Evolutionary conservation across 2,329 filamentous ascomycete genomes (phyloP).

Genomic region (Microdochium bolleyi): DNA sequence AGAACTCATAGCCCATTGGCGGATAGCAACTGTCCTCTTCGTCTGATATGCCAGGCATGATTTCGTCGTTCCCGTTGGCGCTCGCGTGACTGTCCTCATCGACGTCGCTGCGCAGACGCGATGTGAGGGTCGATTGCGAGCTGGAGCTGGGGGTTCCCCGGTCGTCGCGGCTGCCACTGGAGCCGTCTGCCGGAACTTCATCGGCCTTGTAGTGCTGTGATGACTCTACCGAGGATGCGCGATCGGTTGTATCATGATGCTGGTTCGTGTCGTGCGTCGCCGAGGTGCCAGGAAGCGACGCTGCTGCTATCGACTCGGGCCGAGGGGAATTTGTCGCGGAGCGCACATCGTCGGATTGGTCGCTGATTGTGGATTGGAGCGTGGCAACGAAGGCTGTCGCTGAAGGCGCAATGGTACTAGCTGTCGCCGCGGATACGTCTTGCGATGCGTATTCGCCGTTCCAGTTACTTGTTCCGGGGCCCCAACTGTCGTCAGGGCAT

Average conservation of each 20-base stretch:
- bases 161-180: neutral
- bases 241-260: neutral
- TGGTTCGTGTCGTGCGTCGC: neutral
- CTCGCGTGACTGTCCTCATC: neutral
- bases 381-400: neutral
- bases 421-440: neutral
- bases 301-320: neutral
- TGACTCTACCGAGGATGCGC: neutral
- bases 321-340: neutral
- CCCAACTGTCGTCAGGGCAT: slow-evolving; percentile 17
- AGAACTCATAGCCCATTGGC: slow-evolving; percentile 45
- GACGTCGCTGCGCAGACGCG: neutral
- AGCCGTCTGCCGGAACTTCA: neutral
- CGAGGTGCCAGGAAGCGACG: neutral
- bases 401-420: neutral
- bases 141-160: neutral
- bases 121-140: neutral
- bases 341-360: neutral
- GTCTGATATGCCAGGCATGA: slow-evolving; percentile 10
- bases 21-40: slow-evolving; percentile 17
- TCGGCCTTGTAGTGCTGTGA: neutral
- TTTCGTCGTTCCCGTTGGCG: slow-evolving; percentile 2
- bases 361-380: neutral
- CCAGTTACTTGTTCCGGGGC: neutral
- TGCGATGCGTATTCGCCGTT: neutral